Conservation (phyloP, 768 basidiomycete genomes). For the Agaricus sinodeliciosus region DNA sequence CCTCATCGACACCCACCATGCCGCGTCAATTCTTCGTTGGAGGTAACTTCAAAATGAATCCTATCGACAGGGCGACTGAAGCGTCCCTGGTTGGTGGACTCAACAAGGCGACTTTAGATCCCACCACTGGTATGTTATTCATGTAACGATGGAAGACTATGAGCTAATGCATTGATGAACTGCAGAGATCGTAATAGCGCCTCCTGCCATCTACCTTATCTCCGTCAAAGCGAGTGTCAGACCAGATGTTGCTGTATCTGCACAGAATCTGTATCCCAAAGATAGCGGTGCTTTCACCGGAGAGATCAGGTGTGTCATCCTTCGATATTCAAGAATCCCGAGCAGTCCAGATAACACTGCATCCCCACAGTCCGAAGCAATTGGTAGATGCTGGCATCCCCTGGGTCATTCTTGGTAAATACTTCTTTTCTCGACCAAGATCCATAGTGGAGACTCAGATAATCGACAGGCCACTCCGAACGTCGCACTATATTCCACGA, state of each 20-base stretch:
- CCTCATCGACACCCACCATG: slow-evolving; percentile 1
- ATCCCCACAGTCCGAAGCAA: slow-evolving; percentile 59
- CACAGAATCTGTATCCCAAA: slow-evolving; percentile 89
- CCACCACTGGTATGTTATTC: slow-evolving; percentile 54
- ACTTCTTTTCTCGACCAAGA: neutral
- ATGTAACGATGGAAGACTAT: neutral
- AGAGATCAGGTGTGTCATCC: slow-evolving; percentile 72
- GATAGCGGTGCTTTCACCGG: slow-evolving; percentile 90
- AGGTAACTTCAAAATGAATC: slow-evolving; percentile 99
- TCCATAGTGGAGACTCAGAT: slow-evolving; percentile 4
- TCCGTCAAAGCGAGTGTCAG: slow-evolving; percentile 55
- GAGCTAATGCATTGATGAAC: neutral
- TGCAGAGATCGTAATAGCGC: slow-evolving; percentile 89
- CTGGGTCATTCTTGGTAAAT: slow-evolving; percentile 84
- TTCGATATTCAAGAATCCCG: neutral
- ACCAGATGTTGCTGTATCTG: slow-evolving; percentile 71
- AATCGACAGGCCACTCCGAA: slow-evolving; percentile 79
- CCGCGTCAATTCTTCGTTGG: slow-evolving; percentile 86
- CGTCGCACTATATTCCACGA: slow-evolving; percentile 92
- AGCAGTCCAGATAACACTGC: neutral
- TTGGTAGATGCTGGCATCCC: slow-evolving; percentile 82
- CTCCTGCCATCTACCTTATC: slow-evolving; percentile 84
- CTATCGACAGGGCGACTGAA: slow-evolving; percentile 57
- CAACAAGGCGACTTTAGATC: slow-evolving; percentile 76
- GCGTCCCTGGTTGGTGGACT: slow-evolving; percentile 58